phyloP scores from a whole-genome alignment of 305 asterid species.

The Fraxinus dipetala region DNA sequence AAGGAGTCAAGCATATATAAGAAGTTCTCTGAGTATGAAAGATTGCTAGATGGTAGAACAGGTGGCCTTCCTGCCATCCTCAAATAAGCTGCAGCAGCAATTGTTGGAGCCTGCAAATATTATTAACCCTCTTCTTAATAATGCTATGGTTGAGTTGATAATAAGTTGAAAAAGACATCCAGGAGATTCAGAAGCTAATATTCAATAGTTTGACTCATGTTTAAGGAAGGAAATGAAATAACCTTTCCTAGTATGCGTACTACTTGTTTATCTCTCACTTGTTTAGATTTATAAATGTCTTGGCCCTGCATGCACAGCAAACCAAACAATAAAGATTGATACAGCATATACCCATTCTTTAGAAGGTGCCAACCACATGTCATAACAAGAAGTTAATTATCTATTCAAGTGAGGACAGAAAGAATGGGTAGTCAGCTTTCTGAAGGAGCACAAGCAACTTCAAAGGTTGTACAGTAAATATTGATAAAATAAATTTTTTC shows the following conservation, averaged over 20 bases:
- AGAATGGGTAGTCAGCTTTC: neutral
- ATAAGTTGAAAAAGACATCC: neutral
- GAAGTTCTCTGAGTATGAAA: constrained; percentile 76
- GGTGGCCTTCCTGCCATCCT: constrained; percentile 96
- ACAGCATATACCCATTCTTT: neutral
- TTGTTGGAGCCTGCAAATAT: constrained; percentile 80
- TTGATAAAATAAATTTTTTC: neutral
- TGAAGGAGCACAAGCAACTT: constrained; percentile 17
- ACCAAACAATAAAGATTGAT: constrained; percentile 3
- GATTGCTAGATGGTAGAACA: constrained; percentile 84
- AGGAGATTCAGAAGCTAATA: constrained; percentile 8
- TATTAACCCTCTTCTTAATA: constrained; percentile 18
- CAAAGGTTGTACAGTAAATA: neutral
- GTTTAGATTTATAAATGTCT: constrained; percentile 81
- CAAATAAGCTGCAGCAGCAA: constrained; percentile 95
- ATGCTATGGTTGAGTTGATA: neutral
- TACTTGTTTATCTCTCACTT: constrained; percentile 90
- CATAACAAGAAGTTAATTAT: constrained; percentile 4
- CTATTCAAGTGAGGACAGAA: constrained; percentile 6
- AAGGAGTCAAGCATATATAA: constrained; percentile 94
- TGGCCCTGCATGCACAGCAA: constrained; percentile 58
- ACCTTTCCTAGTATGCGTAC: constrained; percentile 97
- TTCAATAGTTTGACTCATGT: neutral
- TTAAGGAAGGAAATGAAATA: neutral
- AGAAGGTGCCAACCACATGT: neutral